phyloP scores from a whole-genome alignment of 2,329 filamentous ascomycete genomes.

The Colletotrichum tofieldiae region DNA sequence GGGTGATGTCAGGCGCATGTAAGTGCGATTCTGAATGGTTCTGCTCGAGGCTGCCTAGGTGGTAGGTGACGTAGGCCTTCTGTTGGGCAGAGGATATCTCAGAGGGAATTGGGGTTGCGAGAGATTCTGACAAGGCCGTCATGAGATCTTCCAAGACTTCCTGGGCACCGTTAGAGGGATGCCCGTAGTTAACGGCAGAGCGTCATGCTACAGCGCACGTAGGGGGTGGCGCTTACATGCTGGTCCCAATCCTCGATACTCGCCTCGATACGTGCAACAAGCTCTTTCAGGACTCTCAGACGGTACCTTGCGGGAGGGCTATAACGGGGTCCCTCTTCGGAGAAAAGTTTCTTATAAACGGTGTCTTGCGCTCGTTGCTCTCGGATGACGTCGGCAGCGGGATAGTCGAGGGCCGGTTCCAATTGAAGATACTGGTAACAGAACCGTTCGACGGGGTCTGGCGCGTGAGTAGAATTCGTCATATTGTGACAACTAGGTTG shows the following conservation, averaged over 20 bases:
- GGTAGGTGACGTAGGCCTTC: constrained; percentile 83
- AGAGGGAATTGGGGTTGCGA: constrained; percentile 75
- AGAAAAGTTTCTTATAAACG: constrained; percentile 79
- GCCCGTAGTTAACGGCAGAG: not conserved
- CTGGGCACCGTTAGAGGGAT: constrained; percentile 61
- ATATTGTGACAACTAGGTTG: not conserved
- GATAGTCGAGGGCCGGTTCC: constrained; percentile 76
- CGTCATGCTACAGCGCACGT: constrained; percentile 19
- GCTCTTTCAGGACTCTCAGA: constrained; percentile 79
- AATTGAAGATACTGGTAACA: constrained; percentile 86
- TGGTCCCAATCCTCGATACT: constrained; percentile 86
- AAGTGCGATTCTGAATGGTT: constrained; percentile 12
- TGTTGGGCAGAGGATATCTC: constrained; percentile 78
- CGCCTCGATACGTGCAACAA: constrained; percentile 79
- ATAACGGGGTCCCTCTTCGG: constrained; percentile 67
- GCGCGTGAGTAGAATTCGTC: not conserved
- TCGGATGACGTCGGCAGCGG: constrained; percentile 71
- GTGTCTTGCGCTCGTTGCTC: constrained; percentile 74
- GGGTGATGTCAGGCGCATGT: constrained; percentile 62
- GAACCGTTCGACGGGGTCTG: constrained; percentile 63
- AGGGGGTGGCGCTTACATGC: constrained; percentile 76
- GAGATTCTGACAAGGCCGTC: constrained; percentile 75
- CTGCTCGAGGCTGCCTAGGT: constrained; percentile 56
- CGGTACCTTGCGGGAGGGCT: constrained; percentile 80
- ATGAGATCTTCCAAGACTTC: constrained; percentile 88